Evolutionary conservation across 768 basidiomycete genomes (phyloP), one percentile per base, ranked within the genome.

Genomic region (Albatrellus ellisii): DNA sequence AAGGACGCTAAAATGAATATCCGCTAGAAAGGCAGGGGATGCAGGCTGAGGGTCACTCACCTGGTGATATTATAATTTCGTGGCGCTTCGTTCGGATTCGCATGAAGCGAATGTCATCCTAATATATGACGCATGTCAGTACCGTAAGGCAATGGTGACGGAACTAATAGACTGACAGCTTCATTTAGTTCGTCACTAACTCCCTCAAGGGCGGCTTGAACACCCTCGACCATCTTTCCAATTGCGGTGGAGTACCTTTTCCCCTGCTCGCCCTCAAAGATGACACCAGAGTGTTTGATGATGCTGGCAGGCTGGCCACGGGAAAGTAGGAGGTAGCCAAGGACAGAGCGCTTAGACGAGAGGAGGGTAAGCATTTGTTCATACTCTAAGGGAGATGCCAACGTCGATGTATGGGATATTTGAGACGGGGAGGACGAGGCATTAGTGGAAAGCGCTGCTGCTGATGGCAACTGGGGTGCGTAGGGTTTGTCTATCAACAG

Each of bases 21-120:
- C 29, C 12, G 29, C 29, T 4, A 31, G 29, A 7, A 46, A 21
- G 34, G 4, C 12, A 14, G 24, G 7, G 27, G 40, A 31, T 11
- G 26, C 18, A n/a, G 26, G 45, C 32, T 36, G 11, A 18, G 33
- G 38, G 32, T 32, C 26, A 62, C 79, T 22, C 41, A 88, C 91
- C 85, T 43, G 91, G 91, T 2, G 91, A 87, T 46, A 95, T 90
- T 81, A 95, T 85, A 44, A 95, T 66, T 55, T 94, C 91, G 58
- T 95, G 91, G 39, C 83, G 72, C 56, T 76, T 86, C 45, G 91
- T 94, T 37, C 91, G 74, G 62, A 94, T 89, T 44, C 90, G 67
- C 74, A 95, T 77, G 54, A 94, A 87, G 46, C 76, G 73, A 34
- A 94, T 69, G 20, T 87, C 81, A 56, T 92, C 90, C 88, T 92